Conservation (phyloP, 495 filamentous ascomycete species). For the Trichoderma virens region DNA sequence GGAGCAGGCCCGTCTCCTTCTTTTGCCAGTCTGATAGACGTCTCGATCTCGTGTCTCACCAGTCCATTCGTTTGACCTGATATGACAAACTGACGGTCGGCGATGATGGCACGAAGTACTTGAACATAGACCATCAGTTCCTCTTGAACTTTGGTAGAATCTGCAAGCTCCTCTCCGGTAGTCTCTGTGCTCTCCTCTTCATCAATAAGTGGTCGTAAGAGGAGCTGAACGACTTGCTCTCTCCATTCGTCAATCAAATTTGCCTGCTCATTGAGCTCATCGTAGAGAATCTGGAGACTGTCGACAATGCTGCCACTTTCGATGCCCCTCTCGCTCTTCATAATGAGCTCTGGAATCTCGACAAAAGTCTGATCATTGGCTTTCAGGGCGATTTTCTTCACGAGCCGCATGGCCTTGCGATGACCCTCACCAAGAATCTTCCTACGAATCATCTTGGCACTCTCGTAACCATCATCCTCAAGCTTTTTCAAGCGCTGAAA, state of each 20-base stretch:
- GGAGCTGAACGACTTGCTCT: slow-evolving; percentile 56
- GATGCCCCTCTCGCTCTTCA: slow-evolving; percentile 20
- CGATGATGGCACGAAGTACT: slow-evolving; percentile 62
- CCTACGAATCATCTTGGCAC: slow-evolving; percentile 65
- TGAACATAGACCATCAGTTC: slow-evolving; percentile 75
- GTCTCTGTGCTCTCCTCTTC: slow-evolving; percentile 64
- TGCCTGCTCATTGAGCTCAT: slow-evolving; percentile 60
- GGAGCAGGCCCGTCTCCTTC: slow-evolving; percentile 66
- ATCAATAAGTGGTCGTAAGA: slow-evolving; percentile 72
- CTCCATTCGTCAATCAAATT: slow-evolving; percentile 65
- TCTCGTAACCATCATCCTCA: slow-evolving; percentile 67
- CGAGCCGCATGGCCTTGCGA: slow-evolving; percentile 26
- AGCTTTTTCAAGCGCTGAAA: slow-evolving; percentile 56
- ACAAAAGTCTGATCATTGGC: slow-evolving; percentile 46
- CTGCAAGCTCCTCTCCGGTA: slow-evolving; percentile 82
- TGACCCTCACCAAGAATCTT: slow-evolving; percentile 55
- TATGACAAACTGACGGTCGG: slow-evolving; percentile 68
- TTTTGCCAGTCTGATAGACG: slow-evolving; percentile 48
- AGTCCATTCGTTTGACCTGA: slow-evolving; percentile 69
- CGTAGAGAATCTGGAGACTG: slow-evolving; percentile 32
- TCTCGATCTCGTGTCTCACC: slow-evolving; percentile 66
- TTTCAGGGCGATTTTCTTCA: slow-evolving; percentile 42
- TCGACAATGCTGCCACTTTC: slow-evolving; percentile 27
- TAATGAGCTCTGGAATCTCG: slow-evolving; percentile 48
- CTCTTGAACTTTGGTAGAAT: slow-evolving; percentile 79